Evolutionary conservation across 225 moss, liverwort and hornwort genomes (phyloP).

Genomic region (Climacium dendroides): DNA sequence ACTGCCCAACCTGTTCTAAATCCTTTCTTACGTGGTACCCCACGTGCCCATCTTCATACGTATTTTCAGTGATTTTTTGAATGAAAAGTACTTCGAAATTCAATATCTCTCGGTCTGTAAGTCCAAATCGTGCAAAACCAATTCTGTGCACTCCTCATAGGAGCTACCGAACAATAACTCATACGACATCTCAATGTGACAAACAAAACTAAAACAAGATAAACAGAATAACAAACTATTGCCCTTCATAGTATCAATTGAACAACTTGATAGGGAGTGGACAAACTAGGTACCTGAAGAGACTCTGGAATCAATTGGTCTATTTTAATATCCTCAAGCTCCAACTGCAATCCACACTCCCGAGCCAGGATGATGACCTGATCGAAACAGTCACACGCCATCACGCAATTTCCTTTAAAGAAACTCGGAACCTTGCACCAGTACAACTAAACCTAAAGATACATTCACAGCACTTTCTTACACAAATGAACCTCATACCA

Average conservation of each 20-base stretch:
- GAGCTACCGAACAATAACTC: neutral
- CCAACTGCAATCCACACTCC: slow-evolving; percentile 79
- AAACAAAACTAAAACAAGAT: neutral
- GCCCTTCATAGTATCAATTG: neutral
- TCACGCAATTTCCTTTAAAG: neutral
- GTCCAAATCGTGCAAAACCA: neutral
- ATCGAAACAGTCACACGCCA: neutral
- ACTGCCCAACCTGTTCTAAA: neutral
- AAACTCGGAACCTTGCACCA: neutral
- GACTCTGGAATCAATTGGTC: slow-evolving; percentile 66
- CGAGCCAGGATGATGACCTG: slow-evolving; percentile 80
- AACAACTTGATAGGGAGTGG: neutral
- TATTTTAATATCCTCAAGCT: slow-evolving; percentile 54
- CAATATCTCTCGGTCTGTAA: neutral
- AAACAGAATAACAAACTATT: neutral
- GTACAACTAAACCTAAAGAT: neutral
- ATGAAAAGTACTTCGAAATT: neutral
- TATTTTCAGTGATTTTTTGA: neutral
- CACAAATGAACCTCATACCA: neutral
- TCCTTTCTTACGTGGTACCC: neutral
- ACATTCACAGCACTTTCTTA: neutral
- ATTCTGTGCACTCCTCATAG: neutral
- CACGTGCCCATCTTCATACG: neutral
- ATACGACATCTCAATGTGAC: neutral
- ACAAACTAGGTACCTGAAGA: slow-evolving; percentile 33